phyloP scores from a whole-genome alignment of 1,139 yeast genomes.

The Debaryomyces udenii region DNA sequence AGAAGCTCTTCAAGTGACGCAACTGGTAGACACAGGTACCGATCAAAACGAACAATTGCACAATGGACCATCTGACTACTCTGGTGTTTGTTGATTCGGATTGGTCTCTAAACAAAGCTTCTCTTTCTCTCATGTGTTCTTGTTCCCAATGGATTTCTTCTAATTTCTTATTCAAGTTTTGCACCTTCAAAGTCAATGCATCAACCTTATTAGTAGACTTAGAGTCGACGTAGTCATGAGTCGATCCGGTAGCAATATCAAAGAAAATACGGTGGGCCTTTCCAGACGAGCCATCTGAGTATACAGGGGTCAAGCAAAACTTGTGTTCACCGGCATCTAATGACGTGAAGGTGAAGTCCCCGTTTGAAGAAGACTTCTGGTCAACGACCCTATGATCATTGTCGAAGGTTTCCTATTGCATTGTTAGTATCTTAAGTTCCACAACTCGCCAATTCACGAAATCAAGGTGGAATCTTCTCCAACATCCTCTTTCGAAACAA shows the following conservation, averaged over 20 bases:
- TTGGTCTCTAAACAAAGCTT: constrained; percentile 51
- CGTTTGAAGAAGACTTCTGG: constrained; percentile 42
- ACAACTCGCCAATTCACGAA: no score
- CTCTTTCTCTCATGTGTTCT: constrained; percentile 51
- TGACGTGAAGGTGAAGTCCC: constrained; percentile 48
- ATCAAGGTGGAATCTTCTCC: no score
- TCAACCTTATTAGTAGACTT: constrained; percentile 50
- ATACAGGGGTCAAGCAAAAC: constrained; percentile 49
- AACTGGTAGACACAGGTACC: constrained; percentile 54
- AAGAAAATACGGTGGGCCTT: constrained; percentile 47
- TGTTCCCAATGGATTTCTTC: constrained; percentile 50
- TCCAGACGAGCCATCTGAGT: constrained; percentile 37
- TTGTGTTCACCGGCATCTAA: constrained; percentile 52
- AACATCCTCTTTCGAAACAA: background rate
- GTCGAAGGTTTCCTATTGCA: constrained; percentile 47
- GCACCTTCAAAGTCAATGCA: constrained; percentile 43
- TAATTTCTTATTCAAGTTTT: constrained; percentile 44
- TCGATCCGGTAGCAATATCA: constrained; percentile 51
- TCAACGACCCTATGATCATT: constrained; percentile 47
- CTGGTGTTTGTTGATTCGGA: constrained; percentile 50
- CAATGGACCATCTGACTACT: constrained; percentile 50
- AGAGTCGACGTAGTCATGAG: constrained; percentile 52
- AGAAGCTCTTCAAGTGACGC: constrained; percentile 54
- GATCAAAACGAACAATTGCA: constrained; percentile 48
- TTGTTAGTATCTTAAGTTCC: constrained; percentile 22